Conservation (phyloP, 495 filamentous ascomycete genomes). For the Aspergillus affinis region DNA sequence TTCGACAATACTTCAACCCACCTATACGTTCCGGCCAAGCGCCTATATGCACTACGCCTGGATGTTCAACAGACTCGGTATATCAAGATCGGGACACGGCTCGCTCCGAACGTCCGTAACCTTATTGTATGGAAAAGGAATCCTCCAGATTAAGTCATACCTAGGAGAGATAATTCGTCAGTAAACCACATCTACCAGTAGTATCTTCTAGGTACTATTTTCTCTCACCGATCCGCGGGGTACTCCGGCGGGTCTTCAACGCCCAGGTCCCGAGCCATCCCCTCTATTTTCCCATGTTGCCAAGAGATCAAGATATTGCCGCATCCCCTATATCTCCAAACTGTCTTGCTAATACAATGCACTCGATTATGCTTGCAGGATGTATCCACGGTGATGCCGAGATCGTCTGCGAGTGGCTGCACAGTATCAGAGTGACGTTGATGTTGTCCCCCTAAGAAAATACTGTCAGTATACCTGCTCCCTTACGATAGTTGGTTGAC, state of each 20-base stretch:
- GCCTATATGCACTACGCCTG: conserved; percentile 18
- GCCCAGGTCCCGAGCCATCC: conserved; percentile 26
- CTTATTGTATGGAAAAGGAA: conserved; percentile 38
- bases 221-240: conserved; percentile 29
- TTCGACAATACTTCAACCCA: no score
- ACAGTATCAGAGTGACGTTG: conserved; percentile 50
- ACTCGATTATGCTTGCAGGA: conserved; percentile 33
- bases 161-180: conserved; percentile 18
- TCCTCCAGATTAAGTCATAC: conserved; percentile 51
- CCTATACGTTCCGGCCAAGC: no score
- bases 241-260: conserved; percentile 20
- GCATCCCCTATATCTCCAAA: conserved; percentile 23
- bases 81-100: conserved; percentile 45
- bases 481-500: not conserved
- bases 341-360: conserved; percentile 24
- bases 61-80: conserved; percentile 11
- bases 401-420: conserved; percentile 43
- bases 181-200: no score
- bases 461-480: conserved; percentile 8
- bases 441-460: conserved; percentile 40
- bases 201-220: no score
- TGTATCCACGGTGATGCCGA: conserved; percentile 45
- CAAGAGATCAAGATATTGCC: conserved; percentile 36
- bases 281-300: conserved; percentile 27
- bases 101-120: conserved; percentile 40